Evolutionary conservation across 2,329 filamentous ascomycete species (phyloP), one percentile per base, ranked within the genome.

Genomic region (Sarocladiaceae sp.): DNA sequence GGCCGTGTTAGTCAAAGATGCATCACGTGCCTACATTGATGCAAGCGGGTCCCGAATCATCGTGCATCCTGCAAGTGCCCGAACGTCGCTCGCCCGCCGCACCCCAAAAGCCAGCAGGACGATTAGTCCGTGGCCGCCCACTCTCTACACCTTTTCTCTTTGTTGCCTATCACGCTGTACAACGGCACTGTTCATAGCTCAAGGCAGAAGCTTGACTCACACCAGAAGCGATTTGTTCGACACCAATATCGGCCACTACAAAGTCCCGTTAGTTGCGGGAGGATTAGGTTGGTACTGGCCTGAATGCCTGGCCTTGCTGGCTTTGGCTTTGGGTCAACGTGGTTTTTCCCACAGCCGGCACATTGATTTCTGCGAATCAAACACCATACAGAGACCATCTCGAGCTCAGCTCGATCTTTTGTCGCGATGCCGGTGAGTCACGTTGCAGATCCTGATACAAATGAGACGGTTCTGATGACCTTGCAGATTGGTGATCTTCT

Each of bases 401-500:
- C 15, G 29, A 10, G 29, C 29, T 33, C 15, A 10, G 10, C 23
- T 29, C 4, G 25, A 10, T 29, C 12, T 22, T 33, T 48, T 17
- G 44, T 50, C 42, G 52, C 33, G 47, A 55, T 55, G 54, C 22
- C 54, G 31, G 54, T 56, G 35, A 52, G 52, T 47, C 7, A 52
- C 35, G 3, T 10, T 36, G 18, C 31, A 20, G 7, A n/a, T 6
- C 13, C 17, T 29, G 42, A 15, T 37, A 10, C 15, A 23, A 12
- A 1, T 10, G 23, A 20, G 17, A n/a, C 15, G 33, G 35, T 40
- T 5, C 35, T 50, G 15, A 39, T 20, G 3, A 25, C n/a, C 13
- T 17, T 18, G 5, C 28, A 56, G 54, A 56, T 83, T 59, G 68
- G 74, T 55, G 78, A 82, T 57, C 69, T 83, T n/a, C 72, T 83